Base-by-base conservation (phyloP, 1,284 basidiomycete genomes). In the Papiliotrema laurentii region DNA sequence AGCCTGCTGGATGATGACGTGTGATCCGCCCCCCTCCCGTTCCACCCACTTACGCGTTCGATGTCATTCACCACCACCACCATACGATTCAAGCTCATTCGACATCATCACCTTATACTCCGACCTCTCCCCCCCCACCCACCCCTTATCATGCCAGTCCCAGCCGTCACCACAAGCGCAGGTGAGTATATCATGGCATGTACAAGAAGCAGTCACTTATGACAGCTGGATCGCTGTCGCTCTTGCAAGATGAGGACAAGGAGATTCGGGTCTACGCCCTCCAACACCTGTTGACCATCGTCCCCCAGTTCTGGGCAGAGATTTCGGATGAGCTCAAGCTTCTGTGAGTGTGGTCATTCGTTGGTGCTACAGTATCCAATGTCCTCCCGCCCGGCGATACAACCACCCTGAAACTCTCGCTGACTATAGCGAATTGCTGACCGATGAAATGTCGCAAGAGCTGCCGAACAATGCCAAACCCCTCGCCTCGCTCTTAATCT, bases 221-320 rank as follows among this genome's bases (percentile, higher is more conserved):
- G 16, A 19, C 85, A 67, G 88, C 85, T 58, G 93, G 93, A 61
- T 85, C 90, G 36, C 84, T 97, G 59, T 87, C 89, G 35, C 79
- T 97, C 25, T 81, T 97, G 26, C 82, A 96, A 72, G 86, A 90
- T 47, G 89, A 94, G 58, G 72, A 73, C 58, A 80, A 84, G 30
- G 76, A 85, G 43, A 85, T 97, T 68, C 88, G 91, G 66, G 83
- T 89, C 59, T 86, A 94, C 78, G 93, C 93, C 19, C 83, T 97
- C 61, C 81, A 83, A 51, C 82, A 85, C 47, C 79, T 97, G 49
- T 85, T 84, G 64, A 77, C 81, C 22, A 81, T 96, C 46, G 89
- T 97, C 9, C 83, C 90, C 36, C 85, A 89, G 64, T 96, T 96
- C 75, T 97, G 93, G 92, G 86, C 92, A 46, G 93, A 97, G 79